A percentile compares a stretch with the other conserved stretches of the same genome.
Evolutionary conservation across 768 basidiomycete species (phyloP).

Genomic region (Lepiota venenata): DNA sequence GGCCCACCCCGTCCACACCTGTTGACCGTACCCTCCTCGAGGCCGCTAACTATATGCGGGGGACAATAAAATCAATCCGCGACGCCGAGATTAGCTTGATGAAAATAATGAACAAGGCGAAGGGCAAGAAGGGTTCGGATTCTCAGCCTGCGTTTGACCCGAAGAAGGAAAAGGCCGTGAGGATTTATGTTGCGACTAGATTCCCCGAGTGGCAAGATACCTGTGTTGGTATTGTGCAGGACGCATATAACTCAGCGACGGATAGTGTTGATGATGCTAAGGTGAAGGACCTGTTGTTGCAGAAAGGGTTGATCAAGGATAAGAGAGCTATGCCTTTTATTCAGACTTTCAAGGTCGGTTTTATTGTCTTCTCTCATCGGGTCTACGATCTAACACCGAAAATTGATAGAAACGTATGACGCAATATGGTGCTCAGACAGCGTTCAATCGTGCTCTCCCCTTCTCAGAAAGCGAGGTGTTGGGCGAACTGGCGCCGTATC

Average conservation of each 20-base stretch:
- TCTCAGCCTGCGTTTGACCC: conserved; percentile 67
- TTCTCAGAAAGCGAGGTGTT: conserved; percentile 83
- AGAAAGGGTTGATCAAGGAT: conserved; percentile 87
- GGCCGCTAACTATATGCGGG: conserved; percentile 81
- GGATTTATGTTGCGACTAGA: conserved; percentile 84
- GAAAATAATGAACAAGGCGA: conserved; percentile 79
- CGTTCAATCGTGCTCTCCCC: conserved; percentile 78
- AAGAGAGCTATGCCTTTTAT: conserved; percentile 96
- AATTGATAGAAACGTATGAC: conserved; percentile 69
- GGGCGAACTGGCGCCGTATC: conserved; percentile 67
- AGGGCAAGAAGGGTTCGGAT: conserved; percentile 52
- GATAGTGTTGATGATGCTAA: conserved; percentile 81
- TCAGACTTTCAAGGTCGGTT: conserved; percentile 82
- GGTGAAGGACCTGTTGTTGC: conserved; percentile 63
- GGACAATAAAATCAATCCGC: conserved; percentile 86
- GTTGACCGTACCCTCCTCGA: conserved; percentile 70
- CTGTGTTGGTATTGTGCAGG: conserved; percentile 73
- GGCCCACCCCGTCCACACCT: conserved; percentile 65
- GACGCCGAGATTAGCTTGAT: conserved; percentile 78
- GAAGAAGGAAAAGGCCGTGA: conserved; percentile 77
- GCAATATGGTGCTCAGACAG: conserved; percentile 69
- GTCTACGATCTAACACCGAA: background rate
- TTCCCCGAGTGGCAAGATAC: conserved; percentile 95
- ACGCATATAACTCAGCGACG: conserved; percentile 53
- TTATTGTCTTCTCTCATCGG: background rate